Conservation (phyloP, 1,284 basidiomycete genomes). For the Puccinia hordei region DNA sequence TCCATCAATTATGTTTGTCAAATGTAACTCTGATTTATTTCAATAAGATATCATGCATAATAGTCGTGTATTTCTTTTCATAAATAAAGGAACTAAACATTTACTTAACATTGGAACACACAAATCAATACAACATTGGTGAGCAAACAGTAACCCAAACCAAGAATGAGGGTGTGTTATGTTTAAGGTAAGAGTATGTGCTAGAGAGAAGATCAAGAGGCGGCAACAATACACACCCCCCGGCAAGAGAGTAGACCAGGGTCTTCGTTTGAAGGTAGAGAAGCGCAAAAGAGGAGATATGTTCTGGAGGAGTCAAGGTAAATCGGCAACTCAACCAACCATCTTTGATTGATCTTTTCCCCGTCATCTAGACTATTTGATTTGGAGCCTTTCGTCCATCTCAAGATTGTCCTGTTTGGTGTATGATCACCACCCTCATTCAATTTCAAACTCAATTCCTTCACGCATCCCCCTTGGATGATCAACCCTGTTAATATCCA, state of each 20-base stretch:
- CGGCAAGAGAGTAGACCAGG: slow-evolving; percentile 33
- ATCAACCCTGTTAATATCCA: slow-evolving; percentile 67
- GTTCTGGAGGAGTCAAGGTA: slow-evolving; percentile 48
- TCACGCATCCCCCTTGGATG: slow-evolving; percentile 80
- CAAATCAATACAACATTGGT: no score
- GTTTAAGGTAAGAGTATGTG: no score
- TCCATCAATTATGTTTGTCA: no score
- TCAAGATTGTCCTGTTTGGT: slow-evolving; percentile 13
- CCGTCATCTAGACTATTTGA: background rate
- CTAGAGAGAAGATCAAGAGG: background rate
- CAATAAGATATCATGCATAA: no score
- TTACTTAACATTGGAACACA: no score
- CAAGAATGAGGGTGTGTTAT: no score
- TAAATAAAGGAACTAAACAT: no score
- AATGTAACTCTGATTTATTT: no score
- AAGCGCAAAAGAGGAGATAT: slow-evolving; percentile 39
- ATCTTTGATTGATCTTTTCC: background rate
- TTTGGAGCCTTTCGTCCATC: slow-evolving; percentile 23
- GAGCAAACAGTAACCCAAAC: no score
- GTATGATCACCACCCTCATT: slow-evolving; percentile 69
- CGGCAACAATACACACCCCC: slow-evolving; percentile 39
- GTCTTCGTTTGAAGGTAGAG: slow-evolving; percentile 28
- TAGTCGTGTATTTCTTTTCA: no score
- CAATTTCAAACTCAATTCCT: slow-evolving; percentile 68
- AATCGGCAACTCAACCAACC: slow-evolving; percentile 21